Evolutionary conservation across 2,329 filamentous ascomycete species (phyloP).

Genomic region (Fusarium sororula): DNA sequence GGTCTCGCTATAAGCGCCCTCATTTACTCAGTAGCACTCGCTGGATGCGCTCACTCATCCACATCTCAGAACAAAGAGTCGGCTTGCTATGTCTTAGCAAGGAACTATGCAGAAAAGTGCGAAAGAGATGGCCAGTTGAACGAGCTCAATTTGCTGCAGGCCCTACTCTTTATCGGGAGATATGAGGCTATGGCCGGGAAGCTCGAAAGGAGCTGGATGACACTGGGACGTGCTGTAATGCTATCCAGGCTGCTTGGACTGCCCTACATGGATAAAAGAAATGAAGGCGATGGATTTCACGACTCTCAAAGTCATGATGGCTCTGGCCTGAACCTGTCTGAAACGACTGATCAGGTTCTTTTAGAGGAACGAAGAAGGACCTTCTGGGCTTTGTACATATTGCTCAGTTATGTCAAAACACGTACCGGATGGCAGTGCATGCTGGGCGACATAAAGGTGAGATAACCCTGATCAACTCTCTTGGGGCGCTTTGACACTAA

Average conservation of each 20-base stretch:
- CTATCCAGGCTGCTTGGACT: neutral
- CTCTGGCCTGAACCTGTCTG: neutral
- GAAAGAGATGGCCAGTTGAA: neutral
- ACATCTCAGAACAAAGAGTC: neutral
- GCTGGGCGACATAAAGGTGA: neutral
- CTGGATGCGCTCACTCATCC: neutral
- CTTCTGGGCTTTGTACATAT: neutral
- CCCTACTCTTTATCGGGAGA: neutral
- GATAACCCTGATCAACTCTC: accelerated
- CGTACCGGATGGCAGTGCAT: neutral
- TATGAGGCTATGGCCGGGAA: neutral
- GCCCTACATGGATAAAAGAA: neutral
- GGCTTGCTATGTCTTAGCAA: neutral
- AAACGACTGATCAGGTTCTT: neutral
- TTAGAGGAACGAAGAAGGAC: neutral
- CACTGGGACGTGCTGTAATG: neutral
- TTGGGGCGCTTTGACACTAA: accelerated
- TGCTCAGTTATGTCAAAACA: neutral
- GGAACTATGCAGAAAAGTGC: neutral
- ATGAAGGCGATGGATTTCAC: neutral
- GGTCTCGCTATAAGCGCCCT: neutral
- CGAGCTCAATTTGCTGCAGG: neutral
- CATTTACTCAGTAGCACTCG: neutral
- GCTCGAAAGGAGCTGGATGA: neutral
- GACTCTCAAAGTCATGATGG: neutral